A percentile compares a stretch with the other conserved stretches of the same genome.
These are phyloP conservation scores for Colletotrichum navitas DNA, from an alignment of 2,329 filamentous ascomycete genomes.

Conservation along the genomic window DNA sequence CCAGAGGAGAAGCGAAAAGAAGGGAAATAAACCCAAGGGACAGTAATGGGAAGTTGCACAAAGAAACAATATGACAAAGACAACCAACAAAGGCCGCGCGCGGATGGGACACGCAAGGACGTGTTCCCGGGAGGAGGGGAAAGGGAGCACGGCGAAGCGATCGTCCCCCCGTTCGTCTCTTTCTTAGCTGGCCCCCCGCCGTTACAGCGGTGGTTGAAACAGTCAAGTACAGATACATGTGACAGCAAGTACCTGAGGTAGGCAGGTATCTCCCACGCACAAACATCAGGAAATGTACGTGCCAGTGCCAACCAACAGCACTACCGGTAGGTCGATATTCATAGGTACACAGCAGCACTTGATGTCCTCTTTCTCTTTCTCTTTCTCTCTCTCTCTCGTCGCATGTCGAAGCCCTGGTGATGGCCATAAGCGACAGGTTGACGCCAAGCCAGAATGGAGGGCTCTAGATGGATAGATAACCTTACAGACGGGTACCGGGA, in stretches of 20 bases:
- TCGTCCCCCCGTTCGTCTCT: not conserved
- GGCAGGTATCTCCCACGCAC: not conserved
- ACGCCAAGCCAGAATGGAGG: not conserved
- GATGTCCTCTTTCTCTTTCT: not conserved
- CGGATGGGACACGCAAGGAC: not conserved
- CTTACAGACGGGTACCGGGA: not conserved
- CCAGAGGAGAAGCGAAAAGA: not conserved
- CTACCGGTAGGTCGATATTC: no score
- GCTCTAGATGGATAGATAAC: not conserved
- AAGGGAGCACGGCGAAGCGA: constrained; percentile 9
- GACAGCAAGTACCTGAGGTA: not conserved
- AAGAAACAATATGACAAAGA: not conserved
- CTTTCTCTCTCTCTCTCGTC: not conserved
- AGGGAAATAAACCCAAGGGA: not conserved
- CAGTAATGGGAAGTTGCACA: no score
- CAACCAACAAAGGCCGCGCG: not conserved
- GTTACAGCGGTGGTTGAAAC: constrained; percentile 22
- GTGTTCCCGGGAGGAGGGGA: not conserved
- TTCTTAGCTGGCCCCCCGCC: not conserved
- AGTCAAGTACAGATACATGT: not conserved
- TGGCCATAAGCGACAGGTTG: no score
- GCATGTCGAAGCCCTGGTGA: not conserved
- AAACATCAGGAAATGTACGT: not conserved
- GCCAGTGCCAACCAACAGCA: not conserved
- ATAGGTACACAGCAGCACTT: not conserved